Conservation (phyloP, 2,329 filamentous ascomycete genomes). For the Nigrospora oryzae region DNA sequence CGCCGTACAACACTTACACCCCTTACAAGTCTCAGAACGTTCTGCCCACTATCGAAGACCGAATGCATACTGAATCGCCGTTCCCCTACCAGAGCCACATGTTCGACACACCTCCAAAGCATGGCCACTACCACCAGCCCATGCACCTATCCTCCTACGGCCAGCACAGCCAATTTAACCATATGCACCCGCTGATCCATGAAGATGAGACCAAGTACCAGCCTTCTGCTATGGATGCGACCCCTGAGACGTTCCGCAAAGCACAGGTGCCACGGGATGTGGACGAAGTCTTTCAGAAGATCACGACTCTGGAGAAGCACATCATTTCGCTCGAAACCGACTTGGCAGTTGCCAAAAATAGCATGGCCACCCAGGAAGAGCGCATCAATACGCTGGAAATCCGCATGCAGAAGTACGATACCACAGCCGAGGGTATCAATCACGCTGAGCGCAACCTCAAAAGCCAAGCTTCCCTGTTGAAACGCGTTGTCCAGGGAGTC, state of each 20-base stretch:
- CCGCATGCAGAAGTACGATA: constrained; percentile 1
- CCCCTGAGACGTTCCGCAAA: background rate
- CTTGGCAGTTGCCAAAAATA: background rate
- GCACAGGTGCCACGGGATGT: background rate
- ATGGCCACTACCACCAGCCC: too few species aligned
- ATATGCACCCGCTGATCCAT: background rate
- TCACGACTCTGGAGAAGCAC: background rate
- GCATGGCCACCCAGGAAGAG: constrained; percentile 1
- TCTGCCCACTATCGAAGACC: too few species aligned
- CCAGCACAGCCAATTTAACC: background rate
- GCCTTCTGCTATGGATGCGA: background rate
- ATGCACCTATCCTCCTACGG: background rate
- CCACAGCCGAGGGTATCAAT: background rate
- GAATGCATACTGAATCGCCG: too few species aligned
- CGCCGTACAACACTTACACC: too few species aligned
- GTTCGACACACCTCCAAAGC: too few species aligned
- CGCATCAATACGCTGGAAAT: constrained; percentile 1
- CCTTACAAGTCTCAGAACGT: too few species aligned
- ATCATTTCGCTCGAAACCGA: constrained; percentile 1
- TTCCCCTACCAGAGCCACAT: too few species aligned
- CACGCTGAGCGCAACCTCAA: background rate
- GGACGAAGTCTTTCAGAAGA: background rate
- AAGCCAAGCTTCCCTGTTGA: background rate
- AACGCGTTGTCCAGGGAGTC: background rate
- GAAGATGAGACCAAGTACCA: background rate